Evolutionary conservation across 2,329 filamentous ascomycete species (phyloP).

Genomic region (Knufia fluminis): DNA sequence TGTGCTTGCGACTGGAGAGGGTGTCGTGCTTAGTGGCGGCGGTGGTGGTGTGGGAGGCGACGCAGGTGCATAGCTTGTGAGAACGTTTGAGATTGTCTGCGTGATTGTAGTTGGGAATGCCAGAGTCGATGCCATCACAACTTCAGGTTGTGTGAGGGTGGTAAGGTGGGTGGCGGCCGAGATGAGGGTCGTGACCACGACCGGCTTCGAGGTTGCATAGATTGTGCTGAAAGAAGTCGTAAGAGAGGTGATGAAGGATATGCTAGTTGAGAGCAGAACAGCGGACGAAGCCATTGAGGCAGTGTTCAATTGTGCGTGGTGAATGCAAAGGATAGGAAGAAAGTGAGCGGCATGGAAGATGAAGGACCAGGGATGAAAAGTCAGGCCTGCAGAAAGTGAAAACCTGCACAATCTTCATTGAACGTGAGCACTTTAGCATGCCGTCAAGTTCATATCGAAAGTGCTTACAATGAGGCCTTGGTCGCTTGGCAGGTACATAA

Average conservation of each 20-base stretch:
- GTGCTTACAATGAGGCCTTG: too few relatives aligned
- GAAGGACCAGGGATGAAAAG: too few relatives aligned
- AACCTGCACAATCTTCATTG: too few relatives aligned
- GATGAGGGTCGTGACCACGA: background rate
- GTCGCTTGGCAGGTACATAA: too few relatives aligned
- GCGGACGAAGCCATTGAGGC: background rate
- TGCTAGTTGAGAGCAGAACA: background rate
- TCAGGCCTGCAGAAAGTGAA: too few relatives aligned
- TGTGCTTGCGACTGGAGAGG: background rate
- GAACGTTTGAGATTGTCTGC: conserved; percentile 3
- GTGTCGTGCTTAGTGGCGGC: background rate
- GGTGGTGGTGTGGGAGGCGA: background rate
- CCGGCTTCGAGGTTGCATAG: conserved; percentile 2
- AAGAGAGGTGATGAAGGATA: background rate
- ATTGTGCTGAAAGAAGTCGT: conserved; percentile 7
- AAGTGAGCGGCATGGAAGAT: too few relatives aligned
- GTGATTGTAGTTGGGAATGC: conserved; percentile 1
- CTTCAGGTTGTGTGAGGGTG: conserved; percentile 2
- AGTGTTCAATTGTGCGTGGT: background rate
- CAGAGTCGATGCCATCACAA: conserved; percentile 3
- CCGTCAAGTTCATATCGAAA: too few relatives aligned
- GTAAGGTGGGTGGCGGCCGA: conserved; percentile 1
- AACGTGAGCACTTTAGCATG: too few relatives aligned
- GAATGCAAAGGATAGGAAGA: background rate
- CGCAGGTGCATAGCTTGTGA: conserved; percentile 1